Base-by-base conservation (phyloP, 2,329 filamentous ascomycete genomes). In the Furcasterigmium sp. region DNA sequence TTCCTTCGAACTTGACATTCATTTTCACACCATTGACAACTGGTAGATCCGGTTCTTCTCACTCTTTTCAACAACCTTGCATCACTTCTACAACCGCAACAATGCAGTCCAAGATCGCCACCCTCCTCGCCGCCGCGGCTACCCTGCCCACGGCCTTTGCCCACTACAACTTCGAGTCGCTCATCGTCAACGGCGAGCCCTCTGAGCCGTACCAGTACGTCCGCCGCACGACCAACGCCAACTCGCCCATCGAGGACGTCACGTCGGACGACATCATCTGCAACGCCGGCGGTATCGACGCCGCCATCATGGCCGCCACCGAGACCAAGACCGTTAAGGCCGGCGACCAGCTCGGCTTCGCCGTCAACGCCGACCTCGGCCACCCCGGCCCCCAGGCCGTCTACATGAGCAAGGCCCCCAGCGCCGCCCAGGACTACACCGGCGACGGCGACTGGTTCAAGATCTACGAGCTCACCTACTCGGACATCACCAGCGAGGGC, bases 341-440 rank as follows among this genome's bases (percentile, higher is more conserved):
- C n/a, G 66, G 66, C 26, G 59, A 67, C 38, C 56, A 59, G 23
- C 56, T 72, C n/a, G 67, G 67, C 30, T 70, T 72, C 57, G 58
- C 60, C 4, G 58, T 67, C 38, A 56, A 56, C 38, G 46, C 51
- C 19, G 50, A 59, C 18, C 53, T 71, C 26, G 56, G 56, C 15
- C 64, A 67, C 56, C 63, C 62, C n/a, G 64, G 64, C 18, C 64
- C 66, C 9, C 54, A 65, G 8, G 51, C 57, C 11, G 62, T 65
- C 38, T 65, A 64, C 55, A 49, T 65, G 52, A 59, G 54, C 53
- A 62, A 61, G 55, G 62, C 62, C 0, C 60, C 61, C 17, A 53
- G 53, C 20, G 50, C 53, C 5, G 26, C 39, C 5, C 13, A 41
- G 19, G 55, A 54, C 44, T 61, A 64, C 53, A 51, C 59, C 32